Evolutionary conservation across 2,329 filamentous ascomycete species (phyloP), one percentile per base, ranked within the genome.

Genomic region (Mycosphaerelloides madeirae): DNA sequence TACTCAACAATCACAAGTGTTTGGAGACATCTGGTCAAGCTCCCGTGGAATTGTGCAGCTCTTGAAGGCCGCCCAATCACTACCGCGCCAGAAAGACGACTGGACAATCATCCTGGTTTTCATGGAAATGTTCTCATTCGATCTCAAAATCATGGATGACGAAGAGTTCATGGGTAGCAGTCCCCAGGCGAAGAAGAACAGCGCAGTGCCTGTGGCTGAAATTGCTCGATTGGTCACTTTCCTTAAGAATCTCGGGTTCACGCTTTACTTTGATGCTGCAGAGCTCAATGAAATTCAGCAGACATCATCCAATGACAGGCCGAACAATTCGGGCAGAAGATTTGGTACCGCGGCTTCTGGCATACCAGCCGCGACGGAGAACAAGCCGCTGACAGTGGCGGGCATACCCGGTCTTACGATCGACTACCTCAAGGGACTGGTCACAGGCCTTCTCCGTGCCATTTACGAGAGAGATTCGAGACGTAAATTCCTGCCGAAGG

Each of bases 381-480:
- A 18, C 18, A 60, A 66, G 65, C 53, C 69, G 52, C 41, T 76
- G 13, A 55, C 74, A 1, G 70, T 84, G 42, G 76, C 77, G 41
- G 80, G 78, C 3, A 74, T 88, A 12, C 75, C 82, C 11, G 86
- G 85, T 0, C 79, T 95, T 52, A 87, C 84, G 22, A 75, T 93
- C 25, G 78, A 84, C 29, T 87, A 87, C 50, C 80, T 96, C 45
- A 85, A 87, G 59, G 80, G 77, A n/a, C 74, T 91, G 2, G 80
- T 89, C 6, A 94, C 88, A 2, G 83, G 82, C 3, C 77, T 94
- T 0, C 74, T 96, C 60, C 83, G 85, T 44, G 91, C 94, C 77
- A 72, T 96, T 7, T 96, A 97, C 62, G 90, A 96, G 66, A 77
- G 91, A 64, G 91, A 97, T 65, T 98, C 93, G 6, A 78, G 93